Percentiles rank a stretch among this genome's conserved stretches.
Conservation (phyloP, 192 early-diverging fungal species). For the Backusella mclennaniae region DNA sequence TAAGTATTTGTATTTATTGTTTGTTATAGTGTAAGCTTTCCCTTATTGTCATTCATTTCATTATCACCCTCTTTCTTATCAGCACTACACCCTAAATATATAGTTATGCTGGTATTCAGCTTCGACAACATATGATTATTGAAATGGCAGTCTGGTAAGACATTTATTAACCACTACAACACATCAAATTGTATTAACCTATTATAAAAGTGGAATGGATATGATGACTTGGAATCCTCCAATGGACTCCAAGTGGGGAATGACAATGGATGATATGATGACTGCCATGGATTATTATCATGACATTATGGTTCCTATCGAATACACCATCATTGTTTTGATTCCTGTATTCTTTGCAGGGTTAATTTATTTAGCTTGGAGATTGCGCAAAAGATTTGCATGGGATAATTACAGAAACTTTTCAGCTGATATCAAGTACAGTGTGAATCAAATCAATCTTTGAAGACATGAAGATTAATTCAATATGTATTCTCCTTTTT, state of each 20-base stretch:
- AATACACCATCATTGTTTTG: constrained; percentile 45
- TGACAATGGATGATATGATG: background rate
- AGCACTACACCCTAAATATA: background rate
- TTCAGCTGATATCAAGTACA: constrained; percentile 41
- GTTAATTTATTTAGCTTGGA: constrained; percentile 27
- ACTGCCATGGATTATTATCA: constrained; percentile 24
- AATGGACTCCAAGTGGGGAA: constrained; percentile 9
- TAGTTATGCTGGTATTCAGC: constrained; percentile 40
- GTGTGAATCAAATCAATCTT: too few relatives aligned
- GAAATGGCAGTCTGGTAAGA: constrained; percentile 38
- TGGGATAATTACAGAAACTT: constrained; percentile 49
- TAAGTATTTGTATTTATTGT: background rate
- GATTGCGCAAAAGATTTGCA: constrained; percentile 39
- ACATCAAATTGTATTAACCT: background rate
- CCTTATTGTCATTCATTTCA: background rate
- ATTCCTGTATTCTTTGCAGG: constrained; percentile 32
- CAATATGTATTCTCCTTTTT: background rate
- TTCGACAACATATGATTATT: constrained; percentile 41
- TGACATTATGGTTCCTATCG: constrained; percentile 37
- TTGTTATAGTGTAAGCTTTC: background rate
- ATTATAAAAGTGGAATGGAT: constrained; percentile 20
- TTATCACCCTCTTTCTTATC: background rate
- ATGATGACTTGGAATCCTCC: constrained; percentile 16
- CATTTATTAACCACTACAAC: background rate
- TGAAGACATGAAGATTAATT: background rate